Base-by-base conservation (phyloP, 1,284 basidiomycete genomes). In the Ceratobasidium sp. region DNA sequence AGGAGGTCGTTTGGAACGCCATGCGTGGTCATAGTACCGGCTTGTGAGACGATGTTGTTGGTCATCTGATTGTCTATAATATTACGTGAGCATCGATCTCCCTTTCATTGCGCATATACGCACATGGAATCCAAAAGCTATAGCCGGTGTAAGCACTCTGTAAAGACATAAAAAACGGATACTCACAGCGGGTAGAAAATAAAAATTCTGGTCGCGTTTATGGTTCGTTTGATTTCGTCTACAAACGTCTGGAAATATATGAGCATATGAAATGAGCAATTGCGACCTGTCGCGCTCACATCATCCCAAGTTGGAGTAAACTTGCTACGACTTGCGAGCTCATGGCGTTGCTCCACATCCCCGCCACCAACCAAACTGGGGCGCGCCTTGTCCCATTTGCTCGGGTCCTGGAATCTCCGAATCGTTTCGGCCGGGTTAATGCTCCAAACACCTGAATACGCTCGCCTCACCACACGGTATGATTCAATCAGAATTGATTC, bases 141-240 rank as follows among this genome's bases (percentile, higher is more conserved):
- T 3, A 51, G 10, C 13, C 10, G 33, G 23, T 13, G n/a, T 15
- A 20, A 66, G 5, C n/a, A 66, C 2, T 53, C 4, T 33, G 20
- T 39, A 9, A 18, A 1, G 63, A 63, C 13, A 33, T 46, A 9
- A 5, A 69, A 5, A 26, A 39, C 20, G 46, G 9, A 55, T 4
- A 55, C 72, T 56, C 40, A 76, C 72, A 76, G 49, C 2, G 61
- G 72, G 39, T 51, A 76, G 61, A 76, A 76, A 20, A 76, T 20
- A 44, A 88, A 88, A 61, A 88, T 86, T 76, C 84, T 82, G 81
- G 86, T 87, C 2, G 87, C 87, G 81, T 86, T 86, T 82, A 87
- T 82, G 15, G 86, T 86, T 80, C 86, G 82, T 26, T 84, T 82
- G 60, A 88, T 85, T 81, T 88, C 86, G 72, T 86, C 85, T 28